phyloP scores from a whole-genome alignment of 768 basidiomycete species.

The Cystofilobasidium capitatum region DNA sequence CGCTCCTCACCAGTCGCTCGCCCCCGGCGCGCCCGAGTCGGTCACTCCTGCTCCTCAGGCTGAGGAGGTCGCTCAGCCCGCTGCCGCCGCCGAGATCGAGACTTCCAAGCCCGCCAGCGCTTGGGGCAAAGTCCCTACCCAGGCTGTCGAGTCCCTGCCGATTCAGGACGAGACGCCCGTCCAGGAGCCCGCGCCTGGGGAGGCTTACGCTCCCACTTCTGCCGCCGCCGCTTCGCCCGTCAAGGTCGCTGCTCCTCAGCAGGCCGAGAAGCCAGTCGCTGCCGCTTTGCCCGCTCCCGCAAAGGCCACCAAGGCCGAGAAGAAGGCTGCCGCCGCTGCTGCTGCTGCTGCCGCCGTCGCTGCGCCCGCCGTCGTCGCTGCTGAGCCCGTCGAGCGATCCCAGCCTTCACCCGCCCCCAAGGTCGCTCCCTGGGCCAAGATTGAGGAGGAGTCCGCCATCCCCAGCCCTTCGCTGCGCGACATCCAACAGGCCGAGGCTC shows the following conservation, averaged over 20 bases:
- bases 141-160: neutral
- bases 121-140: conserved; percentile 6
- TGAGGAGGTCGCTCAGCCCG: conserved; percentile 7
- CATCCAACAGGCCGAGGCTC: conserved; percentile 88
- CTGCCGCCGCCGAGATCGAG: conserved; percentile 49
- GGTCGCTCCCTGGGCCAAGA: conserved; percentile 44
- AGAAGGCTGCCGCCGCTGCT: conserved; percentile 9
- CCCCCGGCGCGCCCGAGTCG: neutral
- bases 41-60: neutral
- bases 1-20: conserved; percentile 8
- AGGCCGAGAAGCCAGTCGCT: too few relatives aligned
- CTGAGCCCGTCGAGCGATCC: conserved; percentile 7
- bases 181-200: conserved; percentile 18
- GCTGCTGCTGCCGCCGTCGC: neutral
- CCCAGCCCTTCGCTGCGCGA: conserved; percentile 67
- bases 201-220: conserved; percentile 26
- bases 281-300: neutral
- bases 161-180: conserved; percentile 15
- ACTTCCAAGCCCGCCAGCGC: conserved; percentile 41
- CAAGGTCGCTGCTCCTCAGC: conserved; percentile 21
- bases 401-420: conserved; percentile 15
- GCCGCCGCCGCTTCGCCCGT: neutral
- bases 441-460: conserved; percentile 49
- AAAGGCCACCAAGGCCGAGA: neutral
- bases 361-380: conserved; percentile 1